A percentile compares a stretch with the other conserved stretches of the same genome.
Conservation (phyloP, 140 eudicot genomes). For the Bidens hawaiensis region DNA sequence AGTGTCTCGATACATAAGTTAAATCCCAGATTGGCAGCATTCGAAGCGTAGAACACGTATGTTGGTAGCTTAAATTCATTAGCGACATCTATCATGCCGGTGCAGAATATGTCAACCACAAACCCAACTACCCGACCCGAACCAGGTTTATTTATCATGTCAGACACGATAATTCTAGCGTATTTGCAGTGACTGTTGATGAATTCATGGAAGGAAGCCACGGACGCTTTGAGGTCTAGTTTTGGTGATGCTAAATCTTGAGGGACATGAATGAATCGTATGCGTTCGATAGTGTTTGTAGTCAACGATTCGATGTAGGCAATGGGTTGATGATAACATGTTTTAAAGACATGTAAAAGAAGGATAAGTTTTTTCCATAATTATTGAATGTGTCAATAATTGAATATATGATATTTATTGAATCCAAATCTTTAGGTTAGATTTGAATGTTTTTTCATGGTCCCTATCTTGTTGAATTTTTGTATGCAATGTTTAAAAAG, state of each 20-base stretch:
- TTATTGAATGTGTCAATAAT: neutral
- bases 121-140: no score
- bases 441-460: no score
- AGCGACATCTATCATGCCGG: slow-evolving; percentile 41
- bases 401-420: no score
- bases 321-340: neutral
- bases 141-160: no score
- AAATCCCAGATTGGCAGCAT: slow-evolving; percentile 27
- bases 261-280: slow-evolving; percentile 1
- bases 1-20: slow-evolving; percentile 25
- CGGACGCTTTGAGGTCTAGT: neutral
- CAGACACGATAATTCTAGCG: no score
- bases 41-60: slow-evolving; percentile 30
- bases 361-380: no score
- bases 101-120: slow-evolving; percentile 35
- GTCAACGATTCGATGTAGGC: neutral
- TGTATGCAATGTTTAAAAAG: no score
- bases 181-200: no score
- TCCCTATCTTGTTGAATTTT: no score
- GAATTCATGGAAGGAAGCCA: neutral
- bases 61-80: slow-evolving; percentile 36
- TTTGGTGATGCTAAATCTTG: neutral
- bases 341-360: no score
- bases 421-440: no score
- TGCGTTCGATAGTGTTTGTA: neutral